phyloP scores from a whole-genome alignment of 73 alveolate species.

The Uronychia setigera region DNA sequence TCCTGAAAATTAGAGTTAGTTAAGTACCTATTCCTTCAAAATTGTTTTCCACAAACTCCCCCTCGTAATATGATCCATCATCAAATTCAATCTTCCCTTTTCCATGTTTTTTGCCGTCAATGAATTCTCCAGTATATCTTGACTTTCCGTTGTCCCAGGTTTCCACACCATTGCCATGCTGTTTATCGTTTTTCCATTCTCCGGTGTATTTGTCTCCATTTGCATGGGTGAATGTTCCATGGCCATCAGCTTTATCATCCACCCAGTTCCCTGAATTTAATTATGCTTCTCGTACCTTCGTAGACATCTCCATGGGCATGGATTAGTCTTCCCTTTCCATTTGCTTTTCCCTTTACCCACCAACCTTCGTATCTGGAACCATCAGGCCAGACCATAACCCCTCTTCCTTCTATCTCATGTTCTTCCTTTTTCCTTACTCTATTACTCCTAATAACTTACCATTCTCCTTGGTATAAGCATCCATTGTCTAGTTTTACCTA shows the following conservation, averaged over 20 bases:
- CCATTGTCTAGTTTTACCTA: background rate
- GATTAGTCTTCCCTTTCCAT: conserved; percentile 56
- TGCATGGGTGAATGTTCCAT: conserved; percentile 80
- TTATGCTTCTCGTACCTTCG: too few relatives aligned
- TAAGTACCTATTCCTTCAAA: conserved; percentile 40
- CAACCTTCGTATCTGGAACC: conserved; percentile 42
- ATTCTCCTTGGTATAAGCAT: background rate
- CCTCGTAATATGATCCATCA: conserved; percentile 47
- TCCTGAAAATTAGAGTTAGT: background rate
- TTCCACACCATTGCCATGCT: conserved; percentile 82
- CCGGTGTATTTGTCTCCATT: conserved; percentile 83
- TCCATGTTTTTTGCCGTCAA: conserved; percentile 43
- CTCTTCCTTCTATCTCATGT: conserved; percentile 18
- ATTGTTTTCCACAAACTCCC: conserved; percentile 39
- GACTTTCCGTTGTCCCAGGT: conserved; percentile 38
- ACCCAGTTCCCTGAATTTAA: conserved; percentile 31
- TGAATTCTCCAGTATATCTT: conserved; percentile 42
- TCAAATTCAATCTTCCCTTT: conserved; percentile 34
- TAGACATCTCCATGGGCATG: conserved; percentile 52
- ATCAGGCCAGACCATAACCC: conserved; percentile 57
- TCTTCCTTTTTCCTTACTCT: background rate
- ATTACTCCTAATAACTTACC: background rate
- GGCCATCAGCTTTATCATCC: conserved; percentile 45
- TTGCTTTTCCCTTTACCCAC: conserved; percentile 56
- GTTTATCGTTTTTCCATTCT: conserved; percentile 64